Conservation (phyloP, 305 asterid genomes). For the Ilex paraguariensis region DNA sequence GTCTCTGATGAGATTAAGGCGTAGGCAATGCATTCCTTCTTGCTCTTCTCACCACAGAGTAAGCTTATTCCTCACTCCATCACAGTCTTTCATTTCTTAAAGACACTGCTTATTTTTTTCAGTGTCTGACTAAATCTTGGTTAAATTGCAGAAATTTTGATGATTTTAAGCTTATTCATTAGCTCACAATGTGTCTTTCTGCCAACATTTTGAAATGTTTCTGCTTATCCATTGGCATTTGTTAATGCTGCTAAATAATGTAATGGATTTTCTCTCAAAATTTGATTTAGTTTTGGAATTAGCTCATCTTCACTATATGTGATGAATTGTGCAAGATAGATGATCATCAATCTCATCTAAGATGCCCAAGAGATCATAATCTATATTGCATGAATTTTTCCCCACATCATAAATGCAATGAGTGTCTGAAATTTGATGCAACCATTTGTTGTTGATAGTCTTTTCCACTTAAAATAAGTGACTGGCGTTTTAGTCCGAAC, state of each 20-base stretch:
- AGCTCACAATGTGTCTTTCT: too few species aligned
- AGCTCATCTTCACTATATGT: too few species aligned
- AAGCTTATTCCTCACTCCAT: slow-evolving; percentile 22
- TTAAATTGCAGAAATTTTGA: not conserved
- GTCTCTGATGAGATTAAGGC: slow-evolving; percentile 67
- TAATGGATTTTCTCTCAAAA: not conserved
- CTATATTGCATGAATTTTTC: too few species aligned
- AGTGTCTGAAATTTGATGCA: too few species aligned
- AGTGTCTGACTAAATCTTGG: not conserved
- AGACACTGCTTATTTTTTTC: not conserved
- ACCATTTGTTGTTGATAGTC: too few species aligned
- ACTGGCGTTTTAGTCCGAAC: too few species aligned
- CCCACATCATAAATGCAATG: too few species aligned
- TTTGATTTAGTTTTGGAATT: not conserved
- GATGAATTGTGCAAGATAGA: too few species aligned
- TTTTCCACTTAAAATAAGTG: too few species aligned
- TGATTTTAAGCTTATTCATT: not conserved
- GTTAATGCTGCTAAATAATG: not conserved
- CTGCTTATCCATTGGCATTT: not conserved
- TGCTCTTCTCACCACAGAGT: slow-evolving; percentile 74
- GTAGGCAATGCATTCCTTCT: slow-evolving; percentile 65
- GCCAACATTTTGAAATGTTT: not conserved
- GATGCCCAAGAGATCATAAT: too few species aligned
- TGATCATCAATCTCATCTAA: too few species aligned
- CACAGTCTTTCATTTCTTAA: slow-evolving; percentile 4